Percentiles rank a stretch among this genome's conserved stretches.
Conservation (phyloP, 2,329 filamentous ascomycete species). For the Sclerotinia borealis region DNA sequence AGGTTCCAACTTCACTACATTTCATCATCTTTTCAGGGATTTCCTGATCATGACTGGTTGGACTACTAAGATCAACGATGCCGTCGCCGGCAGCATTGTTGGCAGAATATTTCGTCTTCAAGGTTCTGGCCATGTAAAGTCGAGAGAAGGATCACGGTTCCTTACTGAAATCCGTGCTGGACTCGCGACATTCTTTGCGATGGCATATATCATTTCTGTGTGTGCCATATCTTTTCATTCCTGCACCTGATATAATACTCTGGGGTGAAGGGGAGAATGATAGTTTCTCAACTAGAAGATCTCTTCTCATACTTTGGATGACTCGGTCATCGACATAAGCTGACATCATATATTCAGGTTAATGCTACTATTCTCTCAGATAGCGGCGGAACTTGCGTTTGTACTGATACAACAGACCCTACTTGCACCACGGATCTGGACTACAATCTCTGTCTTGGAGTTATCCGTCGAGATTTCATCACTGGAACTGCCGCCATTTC, state of each 20-base stretch:
- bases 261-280: slow-evolving; percentile 36
- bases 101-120: slow-evolving; percentile 76
- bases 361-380: slow-evolving; percentile 35
- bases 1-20: neutral
- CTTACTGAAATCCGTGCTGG: slow-evolving; percentile 80
- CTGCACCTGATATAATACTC: slow-evolving; percentile 54
- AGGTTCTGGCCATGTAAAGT: slow-evolving; percentile 62
- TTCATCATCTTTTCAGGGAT: neutral
- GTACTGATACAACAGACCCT: slow-evolving; percentile 35
- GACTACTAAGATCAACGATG: slow-evolving; percentile 25
- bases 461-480: slow-evolving; percentile 61
- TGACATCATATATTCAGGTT: neutral
- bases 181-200: slow-evolving; percentile 64
- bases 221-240: slow-evolving; percentile 40
- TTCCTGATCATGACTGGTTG: slow-evolving; percentile 4
- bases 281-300: neutral
- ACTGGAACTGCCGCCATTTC: slow-evolving; percentile 81
- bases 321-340: slow-evolving; percentile 59
- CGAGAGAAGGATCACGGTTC: slow-evolving; percentile 60
- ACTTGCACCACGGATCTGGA: slow-evolving; percentile 30
- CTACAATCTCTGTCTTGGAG: slow-evolving; percentile 36
- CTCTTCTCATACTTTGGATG: slow-evolving; percentile 32
- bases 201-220: slow-evolving; percentile 70
- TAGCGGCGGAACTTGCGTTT: slow-evolving; percentile 70
- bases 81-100: slow-evolving; percentile 57